Evolutionary conservation across 768 basidiomycete species (phyloP), one percentile per base, ranked within the genome.

Genomic region (Pilatotrama ljubarskyi): DNA sequence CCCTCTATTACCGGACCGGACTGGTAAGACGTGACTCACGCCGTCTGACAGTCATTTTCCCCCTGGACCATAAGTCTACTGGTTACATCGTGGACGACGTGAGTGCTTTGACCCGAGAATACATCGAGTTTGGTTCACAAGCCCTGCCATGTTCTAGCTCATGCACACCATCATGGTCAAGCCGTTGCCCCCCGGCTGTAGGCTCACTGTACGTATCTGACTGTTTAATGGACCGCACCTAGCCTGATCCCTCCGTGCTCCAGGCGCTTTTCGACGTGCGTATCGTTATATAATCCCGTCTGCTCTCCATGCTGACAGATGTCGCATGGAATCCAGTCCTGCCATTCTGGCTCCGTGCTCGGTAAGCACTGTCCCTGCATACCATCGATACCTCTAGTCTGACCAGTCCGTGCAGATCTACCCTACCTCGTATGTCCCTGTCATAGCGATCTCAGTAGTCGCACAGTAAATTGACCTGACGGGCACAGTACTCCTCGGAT

Each of bases 1-100:
- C 35, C 9, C 18, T 20, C 11, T n/a, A n/a, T n/a, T n/a, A n/a
- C n/a, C n/a, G n/a, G n/a, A 14, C 11, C 8, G 18, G 15, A 29
- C 14, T 1, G 14, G 38, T 2, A 43, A 38, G 22, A 2, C 26
- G 15, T 18, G 26, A 8, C 18, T 49, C 37, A 67, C 22, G 55
- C 8, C 56, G 14, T 1, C 14, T 18, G 17, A 2, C 13, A 91
- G 89, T 91, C 22, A 94, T 98, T 59, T 97, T 95, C 69, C 96
- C 96, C 0, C 77, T 94, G 63, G 82, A 93, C 71, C 79, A 75
- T 73, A 72, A 92, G 65, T 70, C 69, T 18, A 79, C 80, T 4
- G 89, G 91, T 0, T 85, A 90, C 67, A 95, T 99, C 57, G 84
- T 91, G 8, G 96, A 99, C 67, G 95, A 98, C 73, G 92, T 95